A percentile compares a stretch with the other conserved stretches of the same genome.
Evolutionary conservation across 331 rosid genomes (phyloP).

Genomic region (Cydonia oblonga): DNA sequence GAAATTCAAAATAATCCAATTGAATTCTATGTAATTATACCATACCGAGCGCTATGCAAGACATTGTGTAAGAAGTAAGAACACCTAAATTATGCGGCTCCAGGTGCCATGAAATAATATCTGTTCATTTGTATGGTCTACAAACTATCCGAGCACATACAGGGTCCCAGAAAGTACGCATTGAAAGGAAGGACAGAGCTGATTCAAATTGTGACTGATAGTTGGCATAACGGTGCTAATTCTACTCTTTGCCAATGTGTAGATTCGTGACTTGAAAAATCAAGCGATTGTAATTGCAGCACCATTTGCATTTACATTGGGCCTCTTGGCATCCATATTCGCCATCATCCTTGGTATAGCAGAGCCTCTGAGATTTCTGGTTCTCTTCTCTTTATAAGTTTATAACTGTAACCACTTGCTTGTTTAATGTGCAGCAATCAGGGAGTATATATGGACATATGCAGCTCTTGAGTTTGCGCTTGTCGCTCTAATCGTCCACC

Average conservation of each 20-base stretch:
- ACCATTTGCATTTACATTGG: conserved; percentile 82
- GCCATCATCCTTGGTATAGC: conserved; percentile 68
- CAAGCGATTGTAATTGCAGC: conserved; percentile 69
- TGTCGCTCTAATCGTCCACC: conserved; percentile 64
- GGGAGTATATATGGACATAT: conserved; percentile 90
- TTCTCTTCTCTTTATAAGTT: neutral
- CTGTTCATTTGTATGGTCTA: neutral
- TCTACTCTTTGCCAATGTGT: conserved; percentile 10
- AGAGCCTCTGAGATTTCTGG: conserved; percentile 2
- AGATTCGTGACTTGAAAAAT: conserved; percentile 79
- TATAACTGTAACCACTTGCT: neutral
- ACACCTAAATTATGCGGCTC: neutral
- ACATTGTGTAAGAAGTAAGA: neutral
- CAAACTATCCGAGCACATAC: neutral
- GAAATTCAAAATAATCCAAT: neutral
- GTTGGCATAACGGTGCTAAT: neutral
- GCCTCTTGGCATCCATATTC: conserved; percentile 67
- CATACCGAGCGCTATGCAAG: too few relatives aligned
- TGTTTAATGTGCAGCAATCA: conserved; percentile 58
- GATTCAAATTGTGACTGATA: neutral
- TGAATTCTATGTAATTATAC: neutral
- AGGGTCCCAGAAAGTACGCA: neutral
- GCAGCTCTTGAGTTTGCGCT: conserved; percentile 97
- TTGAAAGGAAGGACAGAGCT: neutral
- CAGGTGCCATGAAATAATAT: neutral